Evolutionary conservation across 768 basidiomycete species (phyloP), one percentile per base, ranked within the genome.

Genomic region (Podaxis sp.): DNA sequence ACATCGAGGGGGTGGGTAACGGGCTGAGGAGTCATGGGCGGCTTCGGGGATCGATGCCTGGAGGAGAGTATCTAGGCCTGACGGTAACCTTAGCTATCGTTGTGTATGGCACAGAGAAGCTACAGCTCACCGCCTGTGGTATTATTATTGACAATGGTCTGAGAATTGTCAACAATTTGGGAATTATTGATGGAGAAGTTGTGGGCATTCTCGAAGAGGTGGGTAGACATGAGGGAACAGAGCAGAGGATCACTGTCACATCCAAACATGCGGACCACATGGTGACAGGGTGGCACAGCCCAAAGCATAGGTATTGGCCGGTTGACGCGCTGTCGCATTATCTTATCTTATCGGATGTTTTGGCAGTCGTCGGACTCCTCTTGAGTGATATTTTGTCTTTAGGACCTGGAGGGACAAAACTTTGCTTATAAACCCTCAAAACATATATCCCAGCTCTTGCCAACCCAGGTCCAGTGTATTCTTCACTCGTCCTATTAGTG

Each of bases 21-120:
- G 57, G 17, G 57, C 57, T 42, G 46, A 49, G 30, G 57, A 59
- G 30, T 59, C 49, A 22, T 51, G 49, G 8, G 49, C 49, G 11
- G 49, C 49, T 24, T 17, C 22, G 11, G 49, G 49, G 19, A 51
- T 24, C 49, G 26, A 24, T 17, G 49, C 49, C 12, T 22, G 4
- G 12, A 13, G 49, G 12, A 51, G 26, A 28, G 13, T 24, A 4
- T 12, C 12, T 26, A 51, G 49, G 12, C 49, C 26, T 28, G 2
- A 4, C 3, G 2, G 2, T 2, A 33, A 15, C 49, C 8, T 51
- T 15, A 24, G 49, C 24, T 24, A 33, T 33, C 4, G 13, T 12
- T 12, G 13, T 12, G 22, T 3, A 26, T 4, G 22, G 9, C 13
- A 12, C 22, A 12, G 9, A 28, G 26, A 51, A 33, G 2, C 4